Evolutionary conservation across 106 monocot genomes (phyloP).

Genomic region (Chionographis japonica): DNA sequence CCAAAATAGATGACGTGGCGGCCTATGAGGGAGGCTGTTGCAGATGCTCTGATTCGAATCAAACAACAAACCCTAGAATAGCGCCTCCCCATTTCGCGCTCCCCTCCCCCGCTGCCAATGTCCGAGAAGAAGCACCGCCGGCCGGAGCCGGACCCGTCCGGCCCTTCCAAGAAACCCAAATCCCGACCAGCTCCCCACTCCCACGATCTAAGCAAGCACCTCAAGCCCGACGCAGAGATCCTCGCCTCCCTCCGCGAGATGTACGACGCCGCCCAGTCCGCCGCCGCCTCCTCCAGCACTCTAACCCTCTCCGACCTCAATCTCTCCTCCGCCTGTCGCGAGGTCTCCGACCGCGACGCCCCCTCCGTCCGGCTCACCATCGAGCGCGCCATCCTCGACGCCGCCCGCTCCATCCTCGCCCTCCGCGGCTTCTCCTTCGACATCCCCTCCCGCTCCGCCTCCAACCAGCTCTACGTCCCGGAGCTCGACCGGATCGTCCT

Average conservation of each 20-base stretch:
- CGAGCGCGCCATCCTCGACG: slow-evolving; percentile 44
- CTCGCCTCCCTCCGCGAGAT: slow-evolving; percentile 52
- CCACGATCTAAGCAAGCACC: slow-evolving; percentile 42
- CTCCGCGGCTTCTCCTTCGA: slow-evolving; percentile 45
- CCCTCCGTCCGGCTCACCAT: slow-evolving; percentile 39
- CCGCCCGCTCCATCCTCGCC: slow-evolving; percentile 57
- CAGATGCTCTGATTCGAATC: too few species aligned
- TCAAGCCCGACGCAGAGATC: slow-evolving; percentile 72
- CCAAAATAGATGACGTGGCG: too few species aligned
- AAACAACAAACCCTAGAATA: too few species aligned
- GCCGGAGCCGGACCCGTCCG: background rate
- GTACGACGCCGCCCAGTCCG: slow-evolving; percentile 21
- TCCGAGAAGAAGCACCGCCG: slow-evolving; percentile 88
- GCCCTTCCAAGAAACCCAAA: slow-evolving; percentile 13
- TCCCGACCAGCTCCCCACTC: slow-evolving; percentile 30
- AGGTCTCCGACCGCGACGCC: slow-evolving; percentile 58
- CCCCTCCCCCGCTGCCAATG: slow-evolving; percentile 24
- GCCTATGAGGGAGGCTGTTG: too few species aligned
- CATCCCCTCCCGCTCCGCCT: slow-evolving; percentile 57
- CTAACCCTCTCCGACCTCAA: slow-evolving; percentile 39
- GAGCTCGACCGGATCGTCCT: slow-evolving; percentile 95
- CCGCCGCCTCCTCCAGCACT: slow-evolving; percentile 10
- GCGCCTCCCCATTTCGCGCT: background rate
- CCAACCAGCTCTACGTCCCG: slow-evolving; percentile 51
- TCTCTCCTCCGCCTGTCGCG: slow-evolving; percentile 46